These are phyloP conservation scores for Pneumocystis canis DNA, from an alignment of 1,139 yeast genomes.

Conservation along the genomic window DNA sequence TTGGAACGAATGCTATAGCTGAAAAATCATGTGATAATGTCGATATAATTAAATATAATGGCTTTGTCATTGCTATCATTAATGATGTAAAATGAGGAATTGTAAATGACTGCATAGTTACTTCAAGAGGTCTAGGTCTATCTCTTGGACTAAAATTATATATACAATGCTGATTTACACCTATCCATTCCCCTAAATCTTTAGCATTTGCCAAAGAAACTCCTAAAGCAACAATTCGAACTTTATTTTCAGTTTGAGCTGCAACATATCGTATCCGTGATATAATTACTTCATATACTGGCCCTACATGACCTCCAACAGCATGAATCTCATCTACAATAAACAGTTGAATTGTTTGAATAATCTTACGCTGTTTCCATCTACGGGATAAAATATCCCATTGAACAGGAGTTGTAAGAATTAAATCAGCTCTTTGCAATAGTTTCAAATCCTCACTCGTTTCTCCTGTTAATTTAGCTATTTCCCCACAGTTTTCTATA, in stretches of 20 bases:
- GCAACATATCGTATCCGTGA: slow-evolving; percentile 59
- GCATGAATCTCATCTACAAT: slow-evolving; percentile 67
- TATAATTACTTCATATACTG: slow-evolving; percentile 51
- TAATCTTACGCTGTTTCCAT: slow-evolving; percentile 64
- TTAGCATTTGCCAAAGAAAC: slow-evolving; percentile 58
- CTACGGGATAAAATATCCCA: slow-evolving; percentile 59
- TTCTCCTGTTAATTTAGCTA: slow-evolving; percentile 53
- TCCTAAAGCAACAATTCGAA: slow-evolving; percentile 54
- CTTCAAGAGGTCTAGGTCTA: slow-evolving; percentile 41
- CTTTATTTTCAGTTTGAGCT: slow-evolving; percentile 39
- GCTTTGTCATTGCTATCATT: slow-evolving; percentile 37
- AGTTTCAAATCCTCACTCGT: slow-evolving; percentile 38
- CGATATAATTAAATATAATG: slow-evolving; percentile 29
- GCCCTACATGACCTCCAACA: slow-evolving; percentile 44
- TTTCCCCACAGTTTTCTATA: slow-evolving; percentile 28
- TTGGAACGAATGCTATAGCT: slow-evolving; percentile 42
- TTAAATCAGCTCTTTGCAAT: slow-evolving; percentile 45
- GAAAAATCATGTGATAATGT: slow-evolving; percentile 24
- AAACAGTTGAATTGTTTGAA: slow-evolving; percentile 52
- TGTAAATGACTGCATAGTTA: slow-evolving; percentile 41
- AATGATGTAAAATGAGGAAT: slow-evolving; percentile 37
- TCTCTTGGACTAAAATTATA: slow-evolving; percentile 59
- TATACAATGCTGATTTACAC: slow-evolving; percentile 42
- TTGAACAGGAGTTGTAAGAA: slow-evolving; percentile 68
- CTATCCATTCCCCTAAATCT: slow-evolving; percentile 80